phyloP scores from a whole-genome alignment of 257 asterid genomes.

The Prunella vulgaris region DNA sequence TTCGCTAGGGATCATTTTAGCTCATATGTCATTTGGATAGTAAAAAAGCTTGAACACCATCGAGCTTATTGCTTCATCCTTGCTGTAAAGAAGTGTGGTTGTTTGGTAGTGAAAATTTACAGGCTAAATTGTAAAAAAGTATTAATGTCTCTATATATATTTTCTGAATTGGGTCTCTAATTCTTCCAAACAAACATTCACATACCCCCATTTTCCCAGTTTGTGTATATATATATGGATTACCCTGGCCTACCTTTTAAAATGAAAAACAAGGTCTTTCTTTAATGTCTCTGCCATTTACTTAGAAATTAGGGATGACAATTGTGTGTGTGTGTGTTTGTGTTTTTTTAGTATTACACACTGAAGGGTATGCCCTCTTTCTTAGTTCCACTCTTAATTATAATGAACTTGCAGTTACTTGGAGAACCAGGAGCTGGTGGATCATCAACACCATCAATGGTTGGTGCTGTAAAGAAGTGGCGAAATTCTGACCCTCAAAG shows the following conservation, averaged over 20 bases:
- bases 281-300: neutral
- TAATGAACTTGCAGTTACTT: slow-evolving; percentile 55
- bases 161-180: neutral
- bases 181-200: neutral
- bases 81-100: neutral
- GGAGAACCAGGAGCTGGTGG: slow-evolving; percentile 99
- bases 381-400: slow-evolving; percentile 21
- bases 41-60: neutral
- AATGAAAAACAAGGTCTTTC: neutral
- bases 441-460: slow-evolving; percentile 97
- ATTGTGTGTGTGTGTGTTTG: neutral
- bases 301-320: neutral
- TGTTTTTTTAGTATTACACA: slow-evolving; percentile 3
- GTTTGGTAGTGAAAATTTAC: neutral
- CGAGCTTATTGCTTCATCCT: neutral
- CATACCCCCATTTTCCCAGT: neutral
- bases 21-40: neutral
- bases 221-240: neutral
- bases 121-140: neutral
- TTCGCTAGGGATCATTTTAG: neutral
- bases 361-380: slow-evolving; percentile 13
- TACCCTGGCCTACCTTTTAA: neutral
- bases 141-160: neutral
- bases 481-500: slow-evolving; percentile 82
- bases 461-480: slow-evolving; percentile 98